These are phyloP conservation scores for Beauveria bassiana DNA, from an alignment of 2,329 filamentous ascomycete genomes.

Conservation along the genomic window DNA sequence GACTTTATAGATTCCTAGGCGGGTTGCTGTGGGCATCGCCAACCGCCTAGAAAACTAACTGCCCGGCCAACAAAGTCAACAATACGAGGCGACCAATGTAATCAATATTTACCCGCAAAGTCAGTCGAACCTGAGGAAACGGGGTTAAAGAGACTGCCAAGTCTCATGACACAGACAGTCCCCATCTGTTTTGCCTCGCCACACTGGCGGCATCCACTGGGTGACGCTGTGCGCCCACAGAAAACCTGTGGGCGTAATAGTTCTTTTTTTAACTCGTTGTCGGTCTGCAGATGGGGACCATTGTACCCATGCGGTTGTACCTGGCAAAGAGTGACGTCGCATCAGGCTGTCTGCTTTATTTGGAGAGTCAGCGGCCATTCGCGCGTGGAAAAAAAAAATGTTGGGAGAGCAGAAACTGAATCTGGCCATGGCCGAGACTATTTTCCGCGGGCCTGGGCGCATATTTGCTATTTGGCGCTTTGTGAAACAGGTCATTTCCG, in stretches of 20 bases:
- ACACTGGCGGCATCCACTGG: not conserved
- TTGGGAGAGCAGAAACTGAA: not conserved
- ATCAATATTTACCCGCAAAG: not conserved
- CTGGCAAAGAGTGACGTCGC: slow-evolving; percentile 2
- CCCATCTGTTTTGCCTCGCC: not conserved
- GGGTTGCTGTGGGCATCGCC: not conserved
- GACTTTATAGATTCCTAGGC: not conserved
- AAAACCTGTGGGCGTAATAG: not conserved
- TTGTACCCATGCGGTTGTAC: not conserved
- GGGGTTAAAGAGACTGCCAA: not conserved
- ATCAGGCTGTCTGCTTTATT: not conserved
- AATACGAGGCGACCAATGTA: too few species aligned
- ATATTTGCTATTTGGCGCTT: not conserved
- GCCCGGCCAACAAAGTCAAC: too few species aligned
- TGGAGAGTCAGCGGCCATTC: not conserved
- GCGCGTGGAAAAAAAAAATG: not conserved
- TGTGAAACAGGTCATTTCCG: slow-evolving; percentile 6
- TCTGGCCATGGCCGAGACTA: not conserved
- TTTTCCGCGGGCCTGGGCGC: not conserved
- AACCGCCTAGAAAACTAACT: not conserved
- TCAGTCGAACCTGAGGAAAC: not conserved
- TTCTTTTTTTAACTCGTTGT: slow-evolving; percentile 3
- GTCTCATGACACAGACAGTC: not conserved
- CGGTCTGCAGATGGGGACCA: not conserved
- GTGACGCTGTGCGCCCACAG: not conserved